A percentile compares a stretch with the other conserved stretches of the same genome.
Evolutionary conservation across 768 basidiomycete species (phyloP).

Genomic region (Lentinula boryana): DNA sequence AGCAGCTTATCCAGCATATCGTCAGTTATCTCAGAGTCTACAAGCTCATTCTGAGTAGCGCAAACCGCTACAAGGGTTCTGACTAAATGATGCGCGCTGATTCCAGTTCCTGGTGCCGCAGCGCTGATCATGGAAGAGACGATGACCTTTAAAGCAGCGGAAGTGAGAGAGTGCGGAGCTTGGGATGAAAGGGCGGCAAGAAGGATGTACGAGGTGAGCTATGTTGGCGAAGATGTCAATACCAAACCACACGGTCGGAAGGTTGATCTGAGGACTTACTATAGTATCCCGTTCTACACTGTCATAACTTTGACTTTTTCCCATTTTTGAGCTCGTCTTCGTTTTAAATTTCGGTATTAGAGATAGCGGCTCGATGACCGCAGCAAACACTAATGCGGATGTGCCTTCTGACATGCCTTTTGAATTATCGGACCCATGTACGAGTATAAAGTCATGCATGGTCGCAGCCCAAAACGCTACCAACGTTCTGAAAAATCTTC

Average conservation of each 20-base stretch:
- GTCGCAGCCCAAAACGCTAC: constrained; percentile 79
- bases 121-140: constrained; percentile 46
- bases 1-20: constrained; percentile 33
- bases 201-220: constrained; percentile 74
- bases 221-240: not conserved
- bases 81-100: constrained; percentile 48
- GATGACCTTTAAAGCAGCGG: constrained; percentile 55
- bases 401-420: constrained; percentile 60
- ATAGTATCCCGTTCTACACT: not conserved
- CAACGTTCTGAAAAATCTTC: constrained; percentile 52
- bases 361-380: constrained; percentile 52
- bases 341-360: not conserved
- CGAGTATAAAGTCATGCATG: constrained; percentile 72
- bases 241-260: too few species aligned
- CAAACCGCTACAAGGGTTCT: constrained; percentile 63
- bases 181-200: constrained; percentile 66
- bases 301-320: not conserved
- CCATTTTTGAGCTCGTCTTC: constrained; percentile 44
- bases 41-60: constrained; percentile 52
- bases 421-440: constrained; percentile 23
- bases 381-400: constrained; percentile 59
- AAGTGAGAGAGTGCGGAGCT: constrained; percentile 38
- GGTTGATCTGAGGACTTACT: not conserved
- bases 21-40: constrained; percentile 37
- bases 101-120: constrained; percentile 22